phyloP scores from a whole-genome alignment of 441 rosid genomes.

The Viola pubescens region DNA sequence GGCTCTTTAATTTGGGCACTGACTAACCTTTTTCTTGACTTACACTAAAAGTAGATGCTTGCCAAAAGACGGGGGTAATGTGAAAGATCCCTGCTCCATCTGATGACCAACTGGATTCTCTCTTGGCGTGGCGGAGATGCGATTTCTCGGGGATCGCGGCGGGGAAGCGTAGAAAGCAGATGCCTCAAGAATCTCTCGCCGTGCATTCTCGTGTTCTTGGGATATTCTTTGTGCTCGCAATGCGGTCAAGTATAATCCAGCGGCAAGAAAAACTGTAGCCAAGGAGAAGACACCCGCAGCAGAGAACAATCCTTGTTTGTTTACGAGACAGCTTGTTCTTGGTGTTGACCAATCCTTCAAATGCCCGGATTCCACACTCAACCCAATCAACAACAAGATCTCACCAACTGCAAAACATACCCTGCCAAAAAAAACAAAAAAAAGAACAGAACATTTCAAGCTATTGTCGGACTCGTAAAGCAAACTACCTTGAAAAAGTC shows the following conservation, averaged over 20 bases:
- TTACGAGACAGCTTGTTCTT: slow-evolving; percentile 50
- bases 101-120: slow-evolving; percentile 43
- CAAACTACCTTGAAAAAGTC: not conserved
- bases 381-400: slow-evolving; percentile 59
- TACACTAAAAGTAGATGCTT: slow-evolving; percentile 30
- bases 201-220: slow-evolving; percentile 38
- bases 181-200: slow-evolving; percentile 48
- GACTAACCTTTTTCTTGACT: not conserved
- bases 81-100: slow-evolving; percentile 20
- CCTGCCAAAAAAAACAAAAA: slow-evolving; percentile 28
- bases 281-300: slow-evolving; percentile 69
- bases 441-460: not conserved
- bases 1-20: too few relatives aligned
- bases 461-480: not conserved
- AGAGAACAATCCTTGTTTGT: slow-evolving; percentile 65
- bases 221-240: slow-evolving; percentile 51
- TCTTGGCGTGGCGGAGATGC: slow-evolving; percentile 38
- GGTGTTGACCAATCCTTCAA: slow-evolving; percentile 67
- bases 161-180: slow-evolving; percentile 62
- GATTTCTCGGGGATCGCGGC: slow-evolving; percentile 41
- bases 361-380: slow-evolving; percentile 91
- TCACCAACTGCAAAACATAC: slow-evolving; percentile 72
- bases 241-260: slow-evolving; percentile 59
- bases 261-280: slow-evolving; percentile 55
- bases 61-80: slow-evolving; percentile 19